Conservation (phyloP, 2,329 filamentous ascomycete species). For the Diaporthe aspalathi region DNA sequence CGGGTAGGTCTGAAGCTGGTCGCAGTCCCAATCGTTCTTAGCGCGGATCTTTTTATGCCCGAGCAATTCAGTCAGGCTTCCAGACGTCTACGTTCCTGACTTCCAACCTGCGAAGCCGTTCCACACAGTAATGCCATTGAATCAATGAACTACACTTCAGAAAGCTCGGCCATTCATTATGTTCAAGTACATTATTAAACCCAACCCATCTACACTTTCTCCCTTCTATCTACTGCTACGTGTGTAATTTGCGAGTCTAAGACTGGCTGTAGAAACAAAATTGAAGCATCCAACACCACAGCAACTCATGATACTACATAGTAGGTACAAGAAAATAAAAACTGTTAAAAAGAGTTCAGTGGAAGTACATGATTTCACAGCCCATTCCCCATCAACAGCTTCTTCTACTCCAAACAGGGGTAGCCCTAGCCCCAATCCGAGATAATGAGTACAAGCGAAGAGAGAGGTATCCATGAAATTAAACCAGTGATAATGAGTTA, state of each 20-base stretch:
- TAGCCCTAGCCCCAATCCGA: neutral
- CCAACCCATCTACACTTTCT: neutral
- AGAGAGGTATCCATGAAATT: neutral
- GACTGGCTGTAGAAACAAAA: neutral
- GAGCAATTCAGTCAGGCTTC: neutral
- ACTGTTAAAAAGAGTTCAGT: rapidly evolving
- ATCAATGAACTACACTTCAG: neutral
- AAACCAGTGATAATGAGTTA: neutral
- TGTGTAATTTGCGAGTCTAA: neutral
- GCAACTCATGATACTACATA: neutral
- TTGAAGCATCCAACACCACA: neutral
- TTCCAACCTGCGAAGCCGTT: too few relatives aligned
- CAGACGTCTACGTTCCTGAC: too few relatives aligned
- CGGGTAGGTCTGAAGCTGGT: neutral
- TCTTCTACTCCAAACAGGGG: too few relatives aligned
- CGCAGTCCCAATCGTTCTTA: too few relatives aligned
- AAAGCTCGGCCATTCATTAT: too few relatives aligned
- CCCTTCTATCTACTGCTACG: too few relatives aligned
- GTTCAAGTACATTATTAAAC: neutral
- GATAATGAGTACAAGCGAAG: neutral
- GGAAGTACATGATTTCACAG: too few relatives aligned
- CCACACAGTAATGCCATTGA: neutral
- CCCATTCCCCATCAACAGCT: neutral
- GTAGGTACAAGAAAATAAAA: too few relatives aligned
- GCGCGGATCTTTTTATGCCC: neutral